Evolutionary conservation across 2,329 filamentous ascomycete species (phyloP).

Genomic region (Colletotrichum trifolii): DNA sequence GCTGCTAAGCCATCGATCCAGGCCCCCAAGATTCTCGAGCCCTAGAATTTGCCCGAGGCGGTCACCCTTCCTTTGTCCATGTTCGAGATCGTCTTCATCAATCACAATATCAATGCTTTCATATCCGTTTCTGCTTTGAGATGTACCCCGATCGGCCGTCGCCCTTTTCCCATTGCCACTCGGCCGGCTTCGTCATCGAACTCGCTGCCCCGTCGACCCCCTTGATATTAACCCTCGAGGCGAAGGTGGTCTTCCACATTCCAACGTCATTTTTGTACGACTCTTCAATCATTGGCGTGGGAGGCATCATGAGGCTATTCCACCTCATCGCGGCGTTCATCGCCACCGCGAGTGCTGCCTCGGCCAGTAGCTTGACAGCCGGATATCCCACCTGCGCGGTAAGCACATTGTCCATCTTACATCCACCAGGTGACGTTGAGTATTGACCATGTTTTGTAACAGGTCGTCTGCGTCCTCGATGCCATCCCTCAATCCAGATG

Average conservation of each 20-base stretch:
- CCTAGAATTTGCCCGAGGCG: background rate
- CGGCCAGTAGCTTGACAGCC: background rate
- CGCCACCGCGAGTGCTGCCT: background rate
- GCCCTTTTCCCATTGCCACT: background rate
- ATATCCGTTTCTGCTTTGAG: no score
- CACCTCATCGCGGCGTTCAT: background rate
- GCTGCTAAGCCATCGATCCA: background rate
- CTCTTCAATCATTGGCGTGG: no score
- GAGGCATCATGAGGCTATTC: constrained; percentile 3
- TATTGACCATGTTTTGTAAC: background rate
- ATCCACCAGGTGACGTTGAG: background rate
- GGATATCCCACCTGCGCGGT: constrained; percentile 4
- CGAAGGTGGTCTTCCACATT: background rate
- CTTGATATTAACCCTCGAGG: constrained; percentile 2
- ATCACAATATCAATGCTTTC: background rate
- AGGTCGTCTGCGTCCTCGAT: background rate
- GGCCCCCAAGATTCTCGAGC: background rate
- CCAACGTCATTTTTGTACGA: background rate
- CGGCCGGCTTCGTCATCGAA: background rate
- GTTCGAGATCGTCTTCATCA: background rate
- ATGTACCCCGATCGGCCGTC: no score
- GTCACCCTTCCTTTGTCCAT: background rate
- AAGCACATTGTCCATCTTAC: background rate
- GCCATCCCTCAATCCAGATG: constrained; percentile 1
- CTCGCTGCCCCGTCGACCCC: background rate